phyloP scores from a whole-genome alignment of 2,329 filamentous ascomycete species.

The Dactylellina drechsleri region DNA sequence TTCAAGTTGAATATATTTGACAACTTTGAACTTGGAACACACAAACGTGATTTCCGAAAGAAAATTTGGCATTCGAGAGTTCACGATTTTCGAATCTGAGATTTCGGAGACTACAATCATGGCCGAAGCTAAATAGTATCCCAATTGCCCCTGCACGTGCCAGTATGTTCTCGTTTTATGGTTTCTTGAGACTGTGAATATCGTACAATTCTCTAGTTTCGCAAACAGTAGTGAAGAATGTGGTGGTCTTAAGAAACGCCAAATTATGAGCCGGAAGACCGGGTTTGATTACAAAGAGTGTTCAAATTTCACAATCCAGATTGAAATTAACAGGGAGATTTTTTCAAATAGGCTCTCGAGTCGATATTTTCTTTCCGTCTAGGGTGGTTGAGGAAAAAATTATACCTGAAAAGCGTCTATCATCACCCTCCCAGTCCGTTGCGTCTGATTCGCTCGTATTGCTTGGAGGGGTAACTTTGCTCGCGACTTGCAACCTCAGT shows the following conservation, averaged over 20 bases:
- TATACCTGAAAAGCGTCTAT: slow-evolving; percentile 10
- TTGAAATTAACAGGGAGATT: slow-evolving; percentile 1
- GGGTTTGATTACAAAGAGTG: slow-evolving; percentile 6
- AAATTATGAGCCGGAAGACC: slow-evolving; percentile 28
- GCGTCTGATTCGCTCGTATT: slow-evolving; percentile 26
- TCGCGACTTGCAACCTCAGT: not conserved
- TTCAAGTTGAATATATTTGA: slow-evolving; percentile 30
- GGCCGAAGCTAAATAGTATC: not conserved
- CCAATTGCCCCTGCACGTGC: slow-evolving; percentile 1
- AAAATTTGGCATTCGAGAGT: too few species aligned
- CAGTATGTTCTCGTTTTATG: not conserved
- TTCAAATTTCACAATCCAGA: slow-evolving; percentile 3
- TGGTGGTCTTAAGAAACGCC: not conserved
- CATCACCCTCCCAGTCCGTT: slow-evolving; percentile 14
- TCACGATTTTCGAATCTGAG: slow-evolving; percentile 4
- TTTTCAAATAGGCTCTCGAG: slow-evolving; percentile 5
- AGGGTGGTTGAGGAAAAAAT: too few species aligned
- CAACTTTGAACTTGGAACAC: too few species aligned
- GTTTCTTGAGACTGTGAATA: not conserved
- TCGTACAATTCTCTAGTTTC: slow-evolving; percentile 10
- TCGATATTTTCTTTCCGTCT: slow-evolving; percentile 9
- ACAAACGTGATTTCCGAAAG: not conserved
- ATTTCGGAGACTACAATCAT: not conserved
- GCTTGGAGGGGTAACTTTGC: slow-evolving; percentile 19
- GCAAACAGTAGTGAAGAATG: slow-evolving; percentile 42